Base-by-base conservation (phyloP, 1,284 basidiomycete species). In the Ustilago hordei region DNA sequence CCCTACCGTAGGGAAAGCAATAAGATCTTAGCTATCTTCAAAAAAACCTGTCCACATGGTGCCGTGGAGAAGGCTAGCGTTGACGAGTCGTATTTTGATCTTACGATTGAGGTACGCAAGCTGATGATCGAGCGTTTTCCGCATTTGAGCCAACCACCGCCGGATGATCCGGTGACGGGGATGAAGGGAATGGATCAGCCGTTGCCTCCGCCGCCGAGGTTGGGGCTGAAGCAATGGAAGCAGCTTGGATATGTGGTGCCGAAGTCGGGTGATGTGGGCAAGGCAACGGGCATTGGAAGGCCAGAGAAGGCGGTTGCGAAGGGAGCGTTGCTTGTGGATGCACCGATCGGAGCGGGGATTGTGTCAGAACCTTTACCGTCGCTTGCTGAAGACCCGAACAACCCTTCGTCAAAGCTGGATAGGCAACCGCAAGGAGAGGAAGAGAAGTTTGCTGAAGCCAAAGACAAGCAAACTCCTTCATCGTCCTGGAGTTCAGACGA, bases 1-100 rank as follows among this genome's bases (percentile, higher is more conserved):
- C 91, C 93, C 68, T 99, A 99, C 86, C 89, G 96, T 17, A 89
- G 93, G 60, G 96, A 99, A 87, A 94, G 93, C 79, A 88, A 90
- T 72, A 98, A 95, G 87, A 93, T 98, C 73, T 90, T 95, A n/a
- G 89, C 90, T 9, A 88, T 94, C 79, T 95, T 98, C 86, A 92
- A 92, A 81, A 91, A 93, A 66, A 89, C 90, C 62, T 88, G 95
- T 38, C 92, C 93, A 0, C 78, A 83, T 12, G 90, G 88, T 4
- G 91, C 93, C 7, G 82, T 84, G 39, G 85, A 89, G 62, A 88
- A 90, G 79, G 90, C 90, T 28, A 90, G 90, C 1, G 90, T 91
- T 59, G 90, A 91, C 82, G 92, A 85, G 62, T 78, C 75, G 39
- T 85, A 83, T 58, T 85, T 85, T 55, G 84, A 85, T 43, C 63